Evolutionary conservation across 441 rosid genomes (phyloP), one percentile per base, ranked within the genome.

Genomic region (Gossypium schwendimanii): DNA sequence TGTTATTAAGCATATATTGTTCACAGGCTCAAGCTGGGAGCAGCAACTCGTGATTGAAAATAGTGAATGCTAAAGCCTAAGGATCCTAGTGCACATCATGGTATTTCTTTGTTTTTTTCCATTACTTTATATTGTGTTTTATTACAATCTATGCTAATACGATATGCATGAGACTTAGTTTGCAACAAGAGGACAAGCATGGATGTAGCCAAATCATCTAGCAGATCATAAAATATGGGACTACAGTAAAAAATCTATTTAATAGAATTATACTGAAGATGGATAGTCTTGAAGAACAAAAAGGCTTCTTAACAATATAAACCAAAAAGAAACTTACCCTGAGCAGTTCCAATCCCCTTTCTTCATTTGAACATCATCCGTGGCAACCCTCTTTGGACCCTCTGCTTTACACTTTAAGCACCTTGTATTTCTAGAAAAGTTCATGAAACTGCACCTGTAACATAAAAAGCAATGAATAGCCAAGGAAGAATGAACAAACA

Each of bases 311-410:
- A 61, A 54, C 44, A 45, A 41, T 26, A 72, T 61, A 49, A 47
- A 72, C 55, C 17, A 14, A 45, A 72, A 39, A 31, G 52, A 31
- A 78, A 81, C 96, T 81, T 79, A 91, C 97, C 77, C 76, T 2
- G 82, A 53, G 81, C 97, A 94, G 64, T 75, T 83, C 98, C 98
- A 94, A 79, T 94, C 97, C 64, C 96, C 97, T 69, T 85, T 83
- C 87, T 88, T 94, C 93, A 85, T 89, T 81, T 85, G 87, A 61
- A 72, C 65, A 18, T 81, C 83, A 76, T 53, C 73, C 3, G 31
- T 76, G 31, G 62, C 74, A 23, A 71, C 79, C 64, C 58, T 78
- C 78, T 72, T 79, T 58, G 98, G 97, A 63, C 92, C 91, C 71
- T 82, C 80, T 50, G 83, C 79, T 70, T 77, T 83, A 83, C 97